These are phyloP conservation scores for Coemansia sp. DNA, from an alignment of 192 early-diverging fungal genomes.

Conservation along the genomic window DNA sequence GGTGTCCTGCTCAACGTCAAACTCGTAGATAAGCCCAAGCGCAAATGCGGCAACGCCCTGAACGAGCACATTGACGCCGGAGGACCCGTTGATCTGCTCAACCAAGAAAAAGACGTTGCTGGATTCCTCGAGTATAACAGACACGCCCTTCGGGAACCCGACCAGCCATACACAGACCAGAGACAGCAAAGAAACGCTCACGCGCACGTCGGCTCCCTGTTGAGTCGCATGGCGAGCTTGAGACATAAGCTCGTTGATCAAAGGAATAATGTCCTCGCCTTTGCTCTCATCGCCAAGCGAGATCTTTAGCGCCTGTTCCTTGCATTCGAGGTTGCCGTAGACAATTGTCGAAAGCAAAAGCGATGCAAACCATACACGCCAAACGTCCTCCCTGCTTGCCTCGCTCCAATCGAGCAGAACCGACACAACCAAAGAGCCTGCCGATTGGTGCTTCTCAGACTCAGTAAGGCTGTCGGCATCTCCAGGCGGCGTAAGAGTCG, in stretches of 20 bases:
- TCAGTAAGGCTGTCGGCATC: constrained; percentile 13
- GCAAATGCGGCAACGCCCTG: constrained; percentile 90
- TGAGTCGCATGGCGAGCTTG: constrained; percentile 61
- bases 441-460: constrained; percentile 61
- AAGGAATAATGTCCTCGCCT: constrained; percentile 76
- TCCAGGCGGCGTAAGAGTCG: constrained; percentile 75
- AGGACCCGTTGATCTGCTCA: constrained; percentile 84
- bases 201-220: constrained; percentile 63
- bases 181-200: constrained; percentile 74
- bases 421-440: constrained; percentile 83
- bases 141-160: constrained; percentile 75
- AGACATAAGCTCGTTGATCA: constrained; percentile 85
- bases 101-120: constrained; percentile 90
- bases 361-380: constrained; percentile 86
- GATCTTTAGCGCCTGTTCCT: constrained; percentile 73
- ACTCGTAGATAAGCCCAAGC: constrained; percentile 83
- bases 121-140: constrained; percentile 84
- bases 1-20: constrained; percentile 78
- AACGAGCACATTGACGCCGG: constrained; percentile 78
- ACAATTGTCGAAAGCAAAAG: constrained; percentile 80
- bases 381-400: constrained; percentile 67
- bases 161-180: constrained; percentile 85
- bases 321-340: constrained; percentile 68
- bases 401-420: constrained; percentile 77
- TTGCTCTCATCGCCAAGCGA: constrained; percentile 72